A percentile compares a stretch with the other conserved stretches of the same genome.
These are phyloP conservation scores for Lithohypha guttulata DNA, from an alignment of 2,329 filamentous ascomycete genomes.

Conservation along the genomic window DNA sequence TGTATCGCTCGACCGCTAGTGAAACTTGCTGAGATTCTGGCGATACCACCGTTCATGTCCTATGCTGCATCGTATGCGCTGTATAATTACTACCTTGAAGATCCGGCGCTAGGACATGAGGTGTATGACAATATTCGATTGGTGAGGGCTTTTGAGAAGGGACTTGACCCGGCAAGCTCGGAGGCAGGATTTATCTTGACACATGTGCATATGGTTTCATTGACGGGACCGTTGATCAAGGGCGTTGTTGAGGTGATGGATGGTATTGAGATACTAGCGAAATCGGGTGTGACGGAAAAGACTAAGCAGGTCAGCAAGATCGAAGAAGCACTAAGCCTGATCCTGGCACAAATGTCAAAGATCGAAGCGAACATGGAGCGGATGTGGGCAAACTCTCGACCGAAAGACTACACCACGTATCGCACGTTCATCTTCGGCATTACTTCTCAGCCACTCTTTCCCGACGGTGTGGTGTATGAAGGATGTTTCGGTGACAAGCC, in stretches of 20 bases:
- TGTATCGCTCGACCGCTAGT: slow-evolving; percentile 73
- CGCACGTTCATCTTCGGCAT: slow-evolving; percentile 97
- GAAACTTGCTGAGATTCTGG: slow-evolving; percentile 56
- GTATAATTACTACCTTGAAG: slow-evolving; percentile 53
- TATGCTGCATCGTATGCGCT: slow-evolving; percentile 56
- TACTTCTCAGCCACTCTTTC: slow-evolving; percentile 88
- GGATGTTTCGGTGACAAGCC: slow-evolving; percentile 57
- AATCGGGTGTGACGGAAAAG: not conserved
- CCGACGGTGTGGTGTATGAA: slow-evolving; percentile 80
- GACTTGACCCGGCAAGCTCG: slow-evolving; percentile 73
- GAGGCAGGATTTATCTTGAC: slow-evolving; percentile 95
- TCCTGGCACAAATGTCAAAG: slow-evolving; percentile 53
- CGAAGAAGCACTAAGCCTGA: slow-evolving; percentile 28
- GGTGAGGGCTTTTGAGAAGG: slow-evolving; percentile 82
- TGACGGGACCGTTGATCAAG: slow-evolving; percentile 66
- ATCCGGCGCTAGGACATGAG: slow-evolving; percentile 33
- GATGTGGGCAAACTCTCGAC: slow-evolving; percentile 89
- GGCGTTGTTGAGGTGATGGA: slow-evolving; percentile 60
- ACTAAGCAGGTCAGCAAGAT: slow-evolving; percentile 39
- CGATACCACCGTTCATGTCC: slow-evolving; percentile 89
- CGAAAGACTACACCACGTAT: slow-evolving; percentile 75
- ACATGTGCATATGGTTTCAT: slow-evolving; percentile 88
- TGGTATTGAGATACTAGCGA: slow-evolving; percentile 33
- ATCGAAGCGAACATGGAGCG: slow-evolving; percentile 74
- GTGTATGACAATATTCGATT: slow-evolving; percentile 59